These are phyloP conservation scores for Pythium utonaiense DNA, from an alignment of 352 stramenopile genomes.

Conservation along the genomic window DNA sequence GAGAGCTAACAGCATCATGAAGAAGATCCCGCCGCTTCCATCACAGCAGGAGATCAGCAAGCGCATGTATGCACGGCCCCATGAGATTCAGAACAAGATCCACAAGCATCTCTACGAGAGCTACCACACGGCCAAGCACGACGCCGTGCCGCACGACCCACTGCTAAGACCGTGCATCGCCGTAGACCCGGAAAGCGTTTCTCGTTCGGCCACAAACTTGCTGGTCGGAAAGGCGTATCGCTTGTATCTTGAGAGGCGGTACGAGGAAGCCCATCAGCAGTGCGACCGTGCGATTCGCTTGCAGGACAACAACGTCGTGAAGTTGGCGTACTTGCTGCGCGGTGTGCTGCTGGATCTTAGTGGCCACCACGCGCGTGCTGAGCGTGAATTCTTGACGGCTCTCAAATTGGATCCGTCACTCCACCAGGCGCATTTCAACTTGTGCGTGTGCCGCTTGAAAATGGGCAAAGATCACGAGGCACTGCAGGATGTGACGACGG, in stretches of 20 bases:
- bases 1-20: too few species aligned
- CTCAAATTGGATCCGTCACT: constrained; percentile 43
- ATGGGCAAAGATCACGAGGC: constrained; percentile 22
- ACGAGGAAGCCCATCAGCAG: constrained; percentile 51
- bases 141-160: constrained; percentile 54
- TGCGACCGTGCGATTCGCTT: constrained; percentile 50
- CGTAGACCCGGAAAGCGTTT: constrained; percentile 43
- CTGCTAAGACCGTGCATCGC: constrained; percentile 61
- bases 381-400: constrained; percentile 42
- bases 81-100: constrained; percentile 66
- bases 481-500: constrained; percentile 21
- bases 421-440: constrained; percentile 60
- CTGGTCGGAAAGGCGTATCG: constrained; percentile 52
- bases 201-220: constrained; percentile 32
- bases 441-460: constrained; percentile 24
- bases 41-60: constrained; percentile 56
- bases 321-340: constrained; percentile 53
- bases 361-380: constrained; percentile 38
- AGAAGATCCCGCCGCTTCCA: constrained; percentile 50
- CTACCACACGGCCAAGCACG: constrained; percentile 36
- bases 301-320: constrained; percentile 57
- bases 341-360: constrained; percentile 54
- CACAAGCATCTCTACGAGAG: constrained; percentile 53
- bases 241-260: constrained; percentile 52
- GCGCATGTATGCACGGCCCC: constrained; percentile 58